These are phyloP conservation scores for Saccharomyces hybrid DNA, from an alignment of 1,139 yeast species.

Conservation along the genomic window DNA sequence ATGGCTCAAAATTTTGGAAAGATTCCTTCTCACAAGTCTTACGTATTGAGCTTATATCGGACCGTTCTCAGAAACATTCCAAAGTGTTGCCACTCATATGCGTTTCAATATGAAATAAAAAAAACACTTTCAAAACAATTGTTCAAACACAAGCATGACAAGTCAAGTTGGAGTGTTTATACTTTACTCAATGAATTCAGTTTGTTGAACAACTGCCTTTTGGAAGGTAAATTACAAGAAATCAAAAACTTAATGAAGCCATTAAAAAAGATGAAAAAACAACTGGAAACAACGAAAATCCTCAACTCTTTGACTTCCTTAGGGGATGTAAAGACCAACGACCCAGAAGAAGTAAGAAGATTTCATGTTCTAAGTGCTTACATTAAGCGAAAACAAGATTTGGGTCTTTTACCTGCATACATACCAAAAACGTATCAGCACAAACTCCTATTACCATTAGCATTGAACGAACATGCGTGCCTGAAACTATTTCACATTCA, in stretches of 20 bases:
- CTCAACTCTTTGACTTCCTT: neutral
- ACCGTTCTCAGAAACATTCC: constrained; percentile 18
- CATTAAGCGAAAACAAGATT: constrained; percentile 12
- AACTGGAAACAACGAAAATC: constrained; percentile 4
- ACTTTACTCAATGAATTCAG: constrained; percentile 12
- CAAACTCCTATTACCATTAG: constrained; percentile 22
- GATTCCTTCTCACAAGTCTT: constrained; percentile 13
- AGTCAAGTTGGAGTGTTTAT: constrained; percentile 25
- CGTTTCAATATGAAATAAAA: constrained; percentile 11
- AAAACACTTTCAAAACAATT: constrained; percentile 8
- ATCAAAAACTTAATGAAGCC: constrained; percentile 11
- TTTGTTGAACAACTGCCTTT: constrained; percentile 10
- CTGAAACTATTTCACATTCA: constrained; percentile 14
- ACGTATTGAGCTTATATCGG: constrained; percentile 24
- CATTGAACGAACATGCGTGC: constrained; percentile 21
- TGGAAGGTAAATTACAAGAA: constrained; percentile 6
- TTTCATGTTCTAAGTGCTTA: constrained; percentile 14
- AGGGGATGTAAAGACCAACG: neutral
- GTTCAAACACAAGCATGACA: constrained; percentile 16
- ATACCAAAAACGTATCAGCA: constrained; percentile 15
- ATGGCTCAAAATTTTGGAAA: neutral
- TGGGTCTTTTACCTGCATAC: constrained; percentile 12
- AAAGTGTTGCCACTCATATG: constrained; percentile 13
- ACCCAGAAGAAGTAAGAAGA: constrained; percentile 8
- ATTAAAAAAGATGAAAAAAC: constrained; percentile 5